Percentiles rank a stretch among this genome's conserved stretches.
These are phyloP conservation scores for Ceratocystis albifundus DNA, from an alignment of 2,329 filamentous ascomycete genomes.

Conservation along the genomic window DNA sequence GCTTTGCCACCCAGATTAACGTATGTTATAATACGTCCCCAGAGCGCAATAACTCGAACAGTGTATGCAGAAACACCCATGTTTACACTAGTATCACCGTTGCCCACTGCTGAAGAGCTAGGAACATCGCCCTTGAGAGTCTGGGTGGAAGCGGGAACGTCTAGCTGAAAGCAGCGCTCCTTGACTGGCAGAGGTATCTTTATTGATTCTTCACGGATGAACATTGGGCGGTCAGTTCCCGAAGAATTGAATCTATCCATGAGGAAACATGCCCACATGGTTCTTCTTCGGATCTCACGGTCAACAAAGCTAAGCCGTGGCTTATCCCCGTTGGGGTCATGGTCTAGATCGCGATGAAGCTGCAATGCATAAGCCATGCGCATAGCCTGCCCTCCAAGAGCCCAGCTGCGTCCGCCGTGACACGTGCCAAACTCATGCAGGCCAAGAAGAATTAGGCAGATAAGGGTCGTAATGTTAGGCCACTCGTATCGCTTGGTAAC, in stretches of 20 bases:
- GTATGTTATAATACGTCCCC: slow-evolving; percentile 83
- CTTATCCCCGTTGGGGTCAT: slow-evolving; percentile 48
- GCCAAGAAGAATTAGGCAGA: slow-evolving; percentile 75
- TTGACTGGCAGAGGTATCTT: slow-evolving; percentile 84
- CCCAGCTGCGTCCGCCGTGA: slow-evolving; percentile 91
- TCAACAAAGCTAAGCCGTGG: slow-evolving; percentile 73
- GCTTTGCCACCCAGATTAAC: slow-evolving; percentile 83
- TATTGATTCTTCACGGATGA: slow-evolving; percentile 79
- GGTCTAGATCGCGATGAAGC: slow-evolving; percentile 79
- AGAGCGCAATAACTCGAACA: slow-evolving; percentile 71
- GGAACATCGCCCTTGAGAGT: slow-evolving; percentile 61
- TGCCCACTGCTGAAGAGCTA: slow-evolving; percentile 49
- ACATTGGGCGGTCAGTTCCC: slow-evolving; percentile 81
- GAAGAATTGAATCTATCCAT: slow-evolving; percentile 98
- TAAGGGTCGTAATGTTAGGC: slow-evolving; percentile 91
- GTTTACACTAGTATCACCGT: slow-evolving; percentile 54
- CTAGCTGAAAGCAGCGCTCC: slow-evolving; percentile 79
- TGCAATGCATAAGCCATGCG: slow-evolving; percentile 95
- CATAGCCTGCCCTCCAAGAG: slow-evolving; percentile 85
- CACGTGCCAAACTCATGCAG: slow-evolving; percentile 95
- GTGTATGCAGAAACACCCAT: slow-evolving; percentile 93
- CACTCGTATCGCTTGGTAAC: slow-evolving; percentile 80
- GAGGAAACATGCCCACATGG: slow-evolving; percentile 96
- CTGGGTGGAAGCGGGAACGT: slow-evolving; percentile 81
- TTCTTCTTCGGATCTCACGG: slow-evolving; percentile 79